Percentiles rank a stretch among this genome's conserved stretches.
Evolutionary conservation across 2,329 filamentous ascomycete species (phyloP).

Genomic region (Didymella arachidicola): DNA sequence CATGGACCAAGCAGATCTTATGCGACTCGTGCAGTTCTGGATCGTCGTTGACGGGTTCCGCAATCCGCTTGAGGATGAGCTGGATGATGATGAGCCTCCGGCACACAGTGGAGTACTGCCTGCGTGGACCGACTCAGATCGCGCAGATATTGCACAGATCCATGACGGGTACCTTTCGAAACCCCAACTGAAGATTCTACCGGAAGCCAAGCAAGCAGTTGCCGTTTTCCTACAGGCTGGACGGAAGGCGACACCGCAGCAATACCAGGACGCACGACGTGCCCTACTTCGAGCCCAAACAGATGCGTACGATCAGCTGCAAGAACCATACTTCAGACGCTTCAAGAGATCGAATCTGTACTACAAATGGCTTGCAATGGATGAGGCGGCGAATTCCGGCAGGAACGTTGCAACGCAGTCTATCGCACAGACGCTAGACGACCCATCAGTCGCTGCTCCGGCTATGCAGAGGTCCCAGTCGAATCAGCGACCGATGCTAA

Average conservation of each 20-base stretch:
- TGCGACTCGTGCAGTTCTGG: constrained; percentile 96
- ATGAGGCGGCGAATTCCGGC: constrained; percentile 64
- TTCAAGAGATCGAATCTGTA: constrained; percentile 95
- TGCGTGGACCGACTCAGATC: constrained; percentile 83
- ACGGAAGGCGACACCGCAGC: constrained; percentile 74
- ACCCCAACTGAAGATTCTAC: constrained; percentile 79
- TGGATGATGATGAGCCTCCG: constrained; percentile 67
- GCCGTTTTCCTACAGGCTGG: constrained; percentile 81
- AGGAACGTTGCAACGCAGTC: constrained; percentile 37
- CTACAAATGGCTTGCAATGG: constrained; percentile 93
- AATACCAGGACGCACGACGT: constrained; percentile 83
- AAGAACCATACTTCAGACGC: constrained; percentile 77
- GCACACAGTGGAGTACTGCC: constrained; percentile 59
- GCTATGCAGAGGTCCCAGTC: constrained; percentile 58
- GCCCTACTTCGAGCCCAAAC: constrained; percentile 85
- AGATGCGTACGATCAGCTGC: constrained; percentile 82
- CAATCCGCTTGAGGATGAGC: constrained; percentile 88
- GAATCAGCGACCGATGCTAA: constrained; percentile 45
- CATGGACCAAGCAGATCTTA: constrained; percentile 89
- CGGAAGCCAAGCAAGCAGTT: constrained; percentile 73
- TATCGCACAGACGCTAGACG: constrained; percentile 40
- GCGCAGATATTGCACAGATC: constrained; percentile 88
- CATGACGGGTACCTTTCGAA: constrained; percentile 87
- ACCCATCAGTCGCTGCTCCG: constrained; percentile 39
- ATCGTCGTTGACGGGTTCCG: constrained; percentile 96